phyloP scores from a whole-genome alignment of 1,284 basidiomycete genomes.

The Cutaneotrichosporon curvatum region DNA sequence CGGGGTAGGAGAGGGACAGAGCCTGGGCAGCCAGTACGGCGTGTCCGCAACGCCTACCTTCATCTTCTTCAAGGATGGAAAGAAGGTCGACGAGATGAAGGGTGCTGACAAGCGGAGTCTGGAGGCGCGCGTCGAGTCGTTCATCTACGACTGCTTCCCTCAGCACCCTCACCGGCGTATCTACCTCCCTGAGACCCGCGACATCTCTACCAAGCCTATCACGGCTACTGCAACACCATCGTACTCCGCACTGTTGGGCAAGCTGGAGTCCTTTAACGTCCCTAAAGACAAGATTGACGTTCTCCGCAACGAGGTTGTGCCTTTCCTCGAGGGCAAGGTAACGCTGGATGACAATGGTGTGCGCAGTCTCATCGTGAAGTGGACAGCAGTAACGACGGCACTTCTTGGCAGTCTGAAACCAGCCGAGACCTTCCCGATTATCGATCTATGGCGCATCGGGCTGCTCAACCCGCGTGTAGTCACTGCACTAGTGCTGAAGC shows the following conservation, averaged over 20 bases:
- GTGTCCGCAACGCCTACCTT: constrained; percentile 80
- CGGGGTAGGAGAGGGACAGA: constrained; percentile 57
- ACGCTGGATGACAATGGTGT: constrained; percentile 31
- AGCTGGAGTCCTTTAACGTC: constrained; percentile 54
- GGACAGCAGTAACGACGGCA: constrained; percentile 51
- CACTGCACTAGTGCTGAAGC: constrained; percentile 49
- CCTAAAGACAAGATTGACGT: constrained; percentile 48
- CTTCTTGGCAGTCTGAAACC: constrained; percentile 53
- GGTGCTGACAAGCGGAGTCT: constrained; percentile 52
- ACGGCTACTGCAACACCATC: constrained; percentile 64
- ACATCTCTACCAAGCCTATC: constrained; percentile 66
- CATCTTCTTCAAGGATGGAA: constrained; percentile 68
- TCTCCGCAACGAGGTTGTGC: constrained; percentile 52
- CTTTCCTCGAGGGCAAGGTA: constrained; percentile 58
- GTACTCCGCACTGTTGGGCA: constrained; percentile 58
- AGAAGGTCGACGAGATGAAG: constrained; percentile 68
- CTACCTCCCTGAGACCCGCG: constrained; percentile 57
- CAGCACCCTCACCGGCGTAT: constrained; percentile 63
- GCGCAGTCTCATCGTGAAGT: constrained; percentile 39
- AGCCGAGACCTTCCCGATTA: constrained; percentile 66
- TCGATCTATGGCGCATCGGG: constrained; percentile 76
- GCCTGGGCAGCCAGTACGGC: constrained; percentile 58
- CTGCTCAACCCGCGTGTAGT: constrained; percentile 58
- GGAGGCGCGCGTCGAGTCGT: constrained; percentile 30
- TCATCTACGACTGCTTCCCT: constrained; percentile 50